Conservation (phyloP, 768 basidiomycete genomes). For the Austroboletus festivus region DNA sequence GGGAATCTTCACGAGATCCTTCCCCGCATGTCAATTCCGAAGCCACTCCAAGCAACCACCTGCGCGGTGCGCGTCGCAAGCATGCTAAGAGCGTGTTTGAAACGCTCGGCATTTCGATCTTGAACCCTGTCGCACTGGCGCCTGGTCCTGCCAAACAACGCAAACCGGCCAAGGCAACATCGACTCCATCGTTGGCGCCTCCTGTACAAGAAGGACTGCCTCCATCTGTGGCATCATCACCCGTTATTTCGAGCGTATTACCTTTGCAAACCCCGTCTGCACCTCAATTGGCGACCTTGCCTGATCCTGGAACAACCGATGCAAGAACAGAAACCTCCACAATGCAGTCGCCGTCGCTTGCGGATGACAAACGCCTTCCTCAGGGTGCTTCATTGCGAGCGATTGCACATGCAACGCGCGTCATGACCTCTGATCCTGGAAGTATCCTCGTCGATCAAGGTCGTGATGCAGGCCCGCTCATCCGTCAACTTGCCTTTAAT, state of each 20-base stretch:
- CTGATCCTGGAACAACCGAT: conserved; percentile 24
- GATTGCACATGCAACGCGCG: conserved; percentile 77
- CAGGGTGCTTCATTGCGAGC: conserved; percentile 73
- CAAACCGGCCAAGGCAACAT: conserved; percentile 21
- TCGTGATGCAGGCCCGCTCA: conserved; percentile 55
- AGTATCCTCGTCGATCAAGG: conserved; percentile 76
- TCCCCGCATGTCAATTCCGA: conserved; percentile 20
- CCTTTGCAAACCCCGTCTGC: conserved; percentile 17
- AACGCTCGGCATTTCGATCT: conserved; percentile 64
- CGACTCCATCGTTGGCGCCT: conserved; percentile 17
- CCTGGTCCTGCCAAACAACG: conserved; percentile 24
- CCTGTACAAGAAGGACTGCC: conserved; percentile 12
- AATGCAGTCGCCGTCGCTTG: conserved; percentile 23
- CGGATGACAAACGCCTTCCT: conserved; percentile 29
- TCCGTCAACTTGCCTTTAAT: conserved; percentile 61
- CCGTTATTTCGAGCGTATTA: conserved; percentile 14
- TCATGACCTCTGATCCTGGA: conserved; percentile 78
- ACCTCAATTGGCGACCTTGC: conserved; percentile 28
- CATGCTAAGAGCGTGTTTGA: conserved; percentile 67
- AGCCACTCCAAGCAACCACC: conserved; percentile 11
- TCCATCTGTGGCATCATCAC: conserved; percentile 19
- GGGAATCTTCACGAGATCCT: conserved; percentile 19
- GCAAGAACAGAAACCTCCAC: conserved; percentile 26
- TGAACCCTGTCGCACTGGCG: conserved; percentile 45
- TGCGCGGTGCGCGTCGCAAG: conserved; percentile 34